These are phyloP conservation scores for Russula foetens DNA, from an alignment of 768 basidiomycete species.

Conservation along the genomic window DNA sequence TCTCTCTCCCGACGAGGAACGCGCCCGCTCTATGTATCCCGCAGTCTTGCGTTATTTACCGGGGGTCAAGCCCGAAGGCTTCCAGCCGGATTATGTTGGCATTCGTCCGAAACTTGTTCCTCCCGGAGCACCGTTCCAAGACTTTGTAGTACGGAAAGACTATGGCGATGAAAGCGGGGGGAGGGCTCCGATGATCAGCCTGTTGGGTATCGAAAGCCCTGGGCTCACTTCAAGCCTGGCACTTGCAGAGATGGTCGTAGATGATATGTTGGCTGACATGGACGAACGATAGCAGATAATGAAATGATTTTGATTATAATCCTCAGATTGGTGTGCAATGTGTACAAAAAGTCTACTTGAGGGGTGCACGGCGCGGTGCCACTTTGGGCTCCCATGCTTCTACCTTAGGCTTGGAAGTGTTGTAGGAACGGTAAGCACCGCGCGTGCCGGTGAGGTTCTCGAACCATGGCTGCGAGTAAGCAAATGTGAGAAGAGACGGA, in stretches of 20 bases:
- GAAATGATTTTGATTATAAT: not conserved
- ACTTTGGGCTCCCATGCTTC: constrained; percentile 78
- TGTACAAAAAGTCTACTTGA: constrained; percentile 13
- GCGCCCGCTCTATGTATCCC: constrained; percentile 53
- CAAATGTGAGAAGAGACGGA: not conserved
- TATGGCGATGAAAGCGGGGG: constrained; percentile 30
- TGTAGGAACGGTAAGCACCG: constrained; percentile 85
- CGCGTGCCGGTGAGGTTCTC: constrained; percentile 93
- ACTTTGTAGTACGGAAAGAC: constrained; percentile 70
- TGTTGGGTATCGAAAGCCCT: constrained; percentile 89
- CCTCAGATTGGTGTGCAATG: not conserved
- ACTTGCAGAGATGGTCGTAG: constrained; percentile 76
- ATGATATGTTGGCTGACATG: constrained; percentile 38
- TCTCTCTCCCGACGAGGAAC: constrained; percentile 55
- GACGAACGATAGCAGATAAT: constrained; percentile 2
- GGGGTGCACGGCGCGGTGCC: constrained; percentile 34
- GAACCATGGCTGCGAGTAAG: constrained; percentile 51
- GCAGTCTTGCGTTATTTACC: constrained; percentile 75
- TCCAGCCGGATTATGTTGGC: constrained; percentile 78
- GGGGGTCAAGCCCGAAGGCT: constrained; percentile 44
- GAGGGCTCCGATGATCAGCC: constrained; percentile 57
- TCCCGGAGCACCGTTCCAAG: constrained; percentile 69
- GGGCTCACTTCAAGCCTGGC: constrained; percentile 84
- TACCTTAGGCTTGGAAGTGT: constrained; percentile 78
- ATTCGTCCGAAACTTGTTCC: constrained; percentile 82